phyloP scores from a whole-genome alignment of 73 alveolate species.

The Stentor coeruleus region DNA sequence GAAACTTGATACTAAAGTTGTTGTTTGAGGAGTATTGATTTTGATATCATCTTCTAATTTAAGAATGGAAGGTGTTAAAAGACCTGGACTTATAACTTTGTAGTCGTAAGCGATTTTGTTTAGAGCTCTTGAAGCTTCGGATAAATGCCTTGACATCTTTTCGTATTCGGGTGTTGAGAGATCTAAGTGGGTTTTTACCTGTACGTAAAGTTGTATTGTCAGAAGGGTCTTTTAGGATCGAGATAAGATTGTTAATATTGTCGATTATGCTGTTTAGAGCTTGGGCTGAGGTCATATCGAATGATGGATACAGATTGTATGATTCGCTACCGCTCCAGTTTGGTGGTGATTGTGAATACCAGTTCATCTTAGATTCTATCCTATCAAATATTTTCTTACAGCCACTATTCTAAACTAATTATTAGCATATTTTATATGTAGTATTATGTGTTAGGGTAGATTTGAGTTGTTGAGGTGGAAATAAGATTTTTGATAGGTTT shows the following conservation, averaged over 20 bases:
- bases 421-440: too few species aligned
- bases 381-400: not conserved
- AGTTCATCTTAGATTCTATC: slow-evolving; percentile 19
- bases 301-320: not conserved
- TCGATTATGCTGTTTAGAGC: not conserved
- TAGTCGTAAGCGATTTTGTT: not conserved
- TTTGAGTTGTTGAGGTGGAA: too few species aligned
- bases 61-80: not conserved
- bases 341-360: slow-evolving; percentile 17
- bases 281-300: not conserved
- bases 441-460: too few species aligned
- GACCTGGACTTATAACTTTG: not conserved
- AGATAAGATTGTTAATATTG: not conserved
- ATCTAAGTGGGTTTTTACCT: not conserved
- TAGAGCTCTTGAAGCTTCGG: not conserved
- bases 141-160: not conserved
- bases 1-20: not conserved
- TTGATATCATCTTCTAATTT: not conserved
- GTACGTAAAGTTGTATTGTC: not conserved
- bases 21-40: not conserved
- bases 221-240: not conserved
- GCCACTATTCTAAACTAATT: too few species aligned
- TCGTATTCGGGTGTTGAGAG: not conserved
- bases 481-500: too few species aligned
- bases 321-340: slow-evolving; percentile 21